A percentile compares a stretch with the other conserved stretches of the same genome.
phyloP scores from a whole-genome alignment of 352 stramenopile genomes.

The Pythium phragmitis region DNA sequence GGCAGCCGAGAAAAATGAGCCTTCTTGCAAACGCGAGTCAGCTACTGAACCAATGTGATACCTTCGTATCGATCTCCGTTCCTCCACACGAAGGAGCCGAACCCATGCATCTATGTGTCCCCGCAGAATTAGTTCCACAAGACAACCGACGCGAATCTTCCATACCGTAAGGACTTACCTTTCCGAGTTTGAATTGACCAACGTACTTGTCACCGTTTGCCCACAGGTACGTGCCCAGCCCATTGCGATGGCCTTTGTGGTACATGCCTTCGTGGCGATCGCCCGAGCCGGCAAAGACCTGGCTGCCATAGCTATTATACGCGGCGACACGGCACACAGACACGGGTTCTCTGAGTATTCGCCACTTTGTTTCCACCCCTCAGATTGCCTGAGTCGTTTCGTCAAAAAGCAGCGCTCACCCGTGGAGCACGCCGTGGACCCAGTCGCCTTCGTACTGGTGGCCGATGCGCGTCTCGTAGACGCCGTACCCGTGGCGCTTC shows the following conservation, averaged over 20 bases:
- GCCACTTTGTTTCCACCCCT: conserved; percentile 23
- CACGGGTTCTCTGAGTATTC: conserved; percentile 3
- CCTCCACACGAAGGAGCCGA: conserved; percentile 67
- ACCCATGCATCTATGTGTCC: conserved; percentile 63
- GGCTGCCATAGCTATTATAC: conserved; percentile 70
- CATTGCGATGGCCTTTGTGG: conserved; percentile 82
- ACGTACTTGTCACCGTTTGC: conserved; percentile 90
- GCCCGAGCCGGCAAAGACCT: conserved; percentile 74
- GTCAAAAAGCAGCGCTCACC: conserved; percentile 44
- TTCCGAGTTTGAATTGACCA: conserved; percentile 77
- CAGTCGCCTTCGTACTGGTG: conserved; percentile 82
- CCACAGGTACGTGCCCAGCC: conserved; percentile 85
- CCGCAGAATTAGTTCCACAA: not conserved
- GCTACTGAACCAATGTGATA: conserved; percentile 15
- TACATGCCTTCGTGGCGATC: conserved; percentile 89
- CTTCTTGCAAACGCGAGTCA: not conserved
- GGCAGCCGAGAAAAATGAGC: not conserved
- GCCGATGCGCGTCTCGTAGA: conserved; percentile 50
- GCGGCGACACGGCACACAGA: conserved; percentile 16
- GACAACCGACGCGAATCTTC: not conserved
- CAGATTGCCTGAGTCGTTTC: conserved; percentile 25
- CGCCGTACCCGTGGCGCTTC: conserved; percentile 60
- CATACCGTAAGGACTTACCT: conserved; percentile 34
- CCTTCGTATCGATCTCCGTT: conserved; percentile 81
- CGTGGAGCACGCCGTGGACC: conserved; percentile 80